These are phyloP conservation scores for Pestalotiopsis sp. DNA, from an alignment of 2,329 filamentous ascomycete genomes.

Conservation along the genomic window DNA sequence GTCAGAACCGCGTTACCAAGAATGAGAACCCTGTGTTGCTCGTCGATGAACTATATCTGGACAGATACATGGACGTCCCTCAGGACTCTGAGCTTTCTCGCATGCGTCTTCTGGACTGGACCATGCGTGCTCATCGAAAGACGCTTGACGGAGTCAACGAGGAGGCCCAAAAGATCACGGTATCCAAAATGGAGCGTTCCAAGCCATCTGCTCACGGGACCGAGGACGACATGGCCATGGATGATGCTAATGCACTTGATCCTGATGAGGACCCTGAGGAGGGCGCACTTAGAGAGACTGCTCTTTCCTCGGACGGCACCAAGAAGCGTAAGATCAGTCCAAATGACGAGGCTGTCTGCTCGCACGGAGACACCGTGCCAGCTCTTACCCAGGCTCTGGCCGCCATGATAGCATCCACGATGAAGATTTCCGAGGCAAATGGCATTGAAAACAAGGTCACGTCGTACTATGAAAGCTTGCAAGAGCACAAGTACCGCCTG, in stretches of 20 bases:
- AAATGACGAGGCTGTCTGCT: background rate
- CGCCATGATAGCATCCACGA: background rate
- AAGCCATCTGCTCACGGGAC: background rate
- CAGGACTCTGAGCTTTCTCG: constrained; percentile 63
- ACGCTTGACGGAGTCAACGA: constrained; percentile 45
- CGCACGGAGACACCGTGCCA: background rate
- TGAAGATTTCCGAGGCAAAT: background rate
- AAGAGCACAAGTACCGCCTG: constrained; percentile 74
- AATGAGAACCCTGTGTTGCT: constrained; percentile 78
- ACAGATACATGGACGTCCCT: constrained; percentile 79
- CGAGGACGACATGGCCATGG: too few species aligned
- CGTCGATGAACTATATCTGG: constrained; percentile 81
- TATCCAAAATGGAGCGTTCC: background rate
- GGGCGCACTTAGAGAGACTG: background rate
- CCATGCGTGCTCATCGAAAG: constrained; percentile 60
- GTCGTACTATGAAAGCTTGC: background rate
- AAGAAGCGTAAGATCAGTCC: background rate
- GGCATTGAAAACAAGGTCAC: background rate
- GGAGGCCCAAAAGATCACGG: too few species aligned
- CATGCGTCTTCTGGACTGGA: constrained; percentile 73
- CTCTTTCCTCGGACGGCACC: background rate
- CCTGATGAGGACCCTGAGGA: background rate
- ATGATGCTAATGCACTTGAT: background rate
- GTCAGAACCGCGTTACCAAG: constrained; percentile 59
- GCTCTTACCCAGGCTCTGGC: background rate